phyloP scores from a whole-genome alignment of 495 filamentous ascomycete species.

The Xylaria curta region DNA sequence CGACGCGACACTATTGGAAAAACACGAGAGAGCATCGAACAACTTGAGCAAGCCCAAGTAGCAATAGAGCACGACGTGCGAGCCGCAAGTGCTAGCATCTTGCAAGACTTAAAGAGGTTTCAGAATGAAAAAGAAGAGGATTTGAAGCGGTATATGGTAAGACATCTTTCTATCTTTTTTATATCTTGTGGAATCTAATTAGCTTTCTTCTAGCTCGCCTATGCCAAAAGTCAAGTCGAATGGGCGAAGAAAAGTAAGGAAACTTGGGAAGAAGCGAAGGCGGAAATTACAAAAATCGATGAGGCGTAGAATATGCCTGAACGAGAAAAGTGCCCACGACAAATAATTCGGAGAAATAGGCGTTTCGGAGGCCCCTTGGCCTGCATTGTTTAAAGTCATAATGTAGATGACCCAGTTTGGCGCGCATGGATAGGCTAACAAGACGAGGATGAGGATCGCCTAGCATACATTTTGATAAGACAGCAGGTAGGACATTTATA shows the following conservation, averaged over 20 bases:
- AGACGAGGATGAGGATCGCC: conserved; percentile 28
- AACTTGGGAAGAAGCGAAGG: conserved; percentile 92
- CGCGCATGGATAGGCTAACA: conserved; percentile 39
- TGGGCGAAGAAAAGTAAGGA: conserved; percentile 98
- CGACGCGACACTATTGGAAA: conserved; percentile 93
- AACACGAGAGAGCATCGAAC: conserved; percentile 74
- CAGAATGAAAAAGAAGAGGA: conserved; percentile 95
- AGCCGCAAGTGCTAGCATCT: conserved; percentile 82
- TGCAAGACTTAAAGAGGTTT: conserved; percentile 90
- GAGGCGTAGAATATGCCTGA: conserved; percentile 43
- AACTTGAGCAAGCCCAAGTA: conserved; percentile 88
- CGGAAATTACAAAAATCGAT: conserved; percentile 89
- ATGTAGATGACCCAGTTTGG: conserved; percentile 27
- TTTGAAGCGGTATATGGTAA: conserved; percentile 92
- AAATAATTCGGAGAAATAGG: conserved; percentile 1
- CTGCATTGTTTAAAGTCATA: conserved; percentile 26
- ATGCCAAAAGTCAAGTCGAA: conserved; percentile 92
- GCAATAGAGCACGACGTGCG: conserved; percentile 89
- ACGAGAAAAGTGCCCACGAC: neutral
- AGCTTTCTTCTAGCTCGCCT: conserved; percentile 70
- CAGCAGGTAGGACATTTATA: conserved; percentile 2
- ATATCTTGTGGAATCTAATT: conserved; percentile 8
- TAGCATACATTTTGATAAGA: conserved; percentile 6
- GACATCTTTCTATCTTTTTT: conserved; percentile 35
- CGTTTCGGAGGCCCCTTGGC: conserved; percentile 19